Conservation (phyloP, 768 basidiomycete species). For the Tephrocybe rancida region DNA sequence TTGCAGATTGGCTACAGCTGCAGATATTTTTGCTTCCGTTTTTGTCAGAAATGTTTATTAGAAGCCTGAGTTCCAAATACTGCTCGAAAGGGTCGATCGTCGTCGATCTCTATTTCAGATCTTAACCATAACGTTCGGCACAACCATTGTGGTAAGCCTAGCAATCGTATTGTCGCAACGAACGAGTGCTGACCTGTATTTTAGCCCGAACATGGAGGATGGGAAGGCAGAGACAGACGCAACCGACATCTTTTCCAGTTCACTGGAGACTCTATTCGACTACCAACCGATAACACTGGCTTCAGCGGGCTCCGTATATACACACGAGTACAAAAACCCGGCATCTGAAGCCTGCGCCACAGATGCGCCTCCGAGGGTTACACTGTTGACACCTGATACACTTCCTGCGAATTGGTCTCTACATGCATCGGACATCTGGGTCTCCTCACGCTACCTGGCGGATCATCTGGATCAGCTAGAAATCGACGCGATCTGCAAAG, state of each 20-base stretch:
- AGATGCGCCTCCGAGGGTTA: slow-evolving; percentile 30
- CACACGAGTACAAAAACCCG: slow-evolving; percentile 34
- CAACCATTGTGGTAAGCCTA: slow-evolving; percentile 5
- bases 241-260: slow-evolving; percentile 70
- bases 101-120: background rate
- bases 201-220: slow-evolving; percentile 10
- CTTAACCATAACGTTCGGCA: background rate
- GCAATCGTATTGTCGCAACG: background rate
- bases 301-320: slow-evolving; percentile 54
- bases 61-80: slow-evolving; percentile 15
- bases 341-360: slow-evolving; percentile 16
- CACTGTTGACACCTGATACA: slow-evolving; percentile 65
- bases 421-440: slow-evolving; percentile 81
- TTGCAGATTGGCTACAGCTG: background rate
- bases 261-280: slow-evolving; percentile 64
- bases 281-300: slow-evolving; percentile 62
- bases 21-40: background rate
- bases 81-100: background rate
- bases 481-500: slow-evolving; percentile 5
- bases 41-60: background rate
- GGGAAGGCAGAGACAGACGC: slow-evolving; percentile 34
- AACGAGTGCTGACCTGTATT: background rate
- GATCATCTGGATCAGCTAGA: slow-evolving; percentile 51
- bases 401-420: slow-evolving; percentile 70
- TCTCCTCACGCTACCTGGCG: slow-evolving; percentile 65